Base-by-base conservation (phyloP, 768 basidiomycete genomes). In the Phylloporus scabripes region DNA sequence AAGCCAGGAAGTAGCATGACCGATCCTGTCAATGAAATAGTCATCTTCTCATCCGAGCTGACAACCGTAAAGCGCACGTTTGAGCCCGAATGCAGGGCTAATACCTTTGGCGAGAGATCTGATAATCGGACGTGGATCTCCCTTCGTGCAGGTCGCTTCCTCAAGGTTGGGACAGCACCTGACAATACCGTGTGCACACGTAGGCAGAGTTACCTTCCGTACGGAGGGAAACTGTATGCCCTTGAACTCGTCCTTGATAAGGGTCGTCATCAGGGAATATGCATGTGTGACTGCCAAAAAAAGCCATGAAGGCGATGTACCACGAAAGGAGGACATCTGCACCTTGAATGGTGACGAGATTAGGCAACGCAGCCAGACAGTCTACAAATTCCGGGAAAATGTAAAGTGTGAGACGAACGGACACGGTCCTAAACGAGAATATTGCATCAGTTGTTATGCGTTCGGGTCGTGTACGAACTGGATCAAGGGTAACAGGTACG, bases 181-280 rank as follows among this genome's bases (percentile, higher is more conserved):
- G 8, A 28, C 3, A 9, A 28, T 28, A 5, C 8, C 7, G 10
- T 28, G 8, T 9, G 26, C 26, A 9, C 26, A 28, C 7, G 7
- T 7, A 9, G 26, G 26, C 26, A 28, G 26, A 28, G 8, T 9
- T 28, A 28, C 10, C 26, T 28, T 28, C 26, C 26, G 26, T 9
- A 28, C 26, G 1, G 26, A 28, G 8, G 26, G 8, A 28, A 28
- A 28, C 7, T 8, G 26, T 40, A 36, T 37, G 3, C 41, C 49
- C 36, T 38, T 23, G 17, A 62, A 53, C 28, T n/a, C 42, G 4
- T 48, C 23, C 33, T 49, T 46, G 36, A 62, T 45, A 6, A n/a
- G 14, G 3, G 49, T 39, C 5, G 33, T 37, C 48, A 41, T 53
- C 3, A 18, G 26, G 1, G 29, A 32, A 17, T 38, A 37, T 1